Conservation (phyloP, 305 asterid genomes). For the Fraxinus latifolia region DNA sequence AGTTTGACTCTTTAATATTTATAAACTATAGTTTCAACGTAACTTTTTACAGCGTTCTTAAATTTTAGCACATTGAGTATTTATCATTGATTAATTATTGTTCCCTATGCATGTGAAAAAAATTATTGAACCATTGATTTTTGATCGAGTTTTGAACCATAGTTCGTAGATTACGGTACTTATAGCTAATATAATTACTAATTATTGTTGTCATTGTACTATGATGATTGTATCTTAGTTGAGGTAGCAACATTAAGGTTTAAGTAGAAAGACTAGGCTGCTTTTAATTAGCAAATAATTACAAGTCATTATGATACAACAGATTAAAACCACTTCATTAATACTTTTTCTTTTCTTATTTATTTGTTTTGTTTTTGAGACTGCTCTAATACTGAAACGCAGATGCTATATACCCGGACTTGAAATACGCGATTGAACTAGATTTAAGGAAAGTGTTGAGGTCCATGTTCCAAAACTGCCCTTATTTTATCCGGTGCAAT, state of each 20-base stretch:
- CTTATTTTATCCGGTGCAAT: slow-evolving; percentile 37
- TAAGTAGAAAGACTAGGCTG: background rate
- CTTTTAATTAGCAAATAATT: background rate
- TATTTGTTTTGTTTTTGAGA: background rate
- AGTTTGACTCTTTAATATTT: background rate
- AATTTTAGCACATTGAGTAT: background rate
- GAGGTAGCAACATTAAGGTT: background rate
- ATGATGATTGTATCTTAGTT: background rate
- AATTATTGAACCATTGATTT: background rate
- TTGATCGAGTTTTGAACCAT: background rate
- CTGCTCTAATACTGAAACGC: background rate
- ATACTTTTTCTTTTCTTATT: background rate
- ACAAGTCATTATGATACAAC: background rate
- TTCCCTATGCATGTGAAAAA: background rate
- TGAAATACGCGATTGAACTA: slow-evolving; percentile 40
- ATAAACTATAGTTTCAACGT: background rate
- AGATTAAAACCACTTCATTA: background rate
- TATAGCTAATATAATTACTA: background rate
- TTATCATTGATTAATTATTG: background rate
- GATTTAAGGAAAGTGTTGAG: slow-evolving; percentile 50
- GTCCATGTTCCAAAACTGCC: slow-evolving; percentile 47
- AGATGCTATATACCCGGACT: slow-evolving; percentile 7
- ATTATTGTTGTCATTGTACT: background rate
- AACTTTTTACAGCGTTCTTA: background rate
- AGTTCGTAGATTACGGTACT: background rate